phyloP scores from a whole-genome alignment of 1,284 basidiomycete species.

The Melampsora americana region DNA sequence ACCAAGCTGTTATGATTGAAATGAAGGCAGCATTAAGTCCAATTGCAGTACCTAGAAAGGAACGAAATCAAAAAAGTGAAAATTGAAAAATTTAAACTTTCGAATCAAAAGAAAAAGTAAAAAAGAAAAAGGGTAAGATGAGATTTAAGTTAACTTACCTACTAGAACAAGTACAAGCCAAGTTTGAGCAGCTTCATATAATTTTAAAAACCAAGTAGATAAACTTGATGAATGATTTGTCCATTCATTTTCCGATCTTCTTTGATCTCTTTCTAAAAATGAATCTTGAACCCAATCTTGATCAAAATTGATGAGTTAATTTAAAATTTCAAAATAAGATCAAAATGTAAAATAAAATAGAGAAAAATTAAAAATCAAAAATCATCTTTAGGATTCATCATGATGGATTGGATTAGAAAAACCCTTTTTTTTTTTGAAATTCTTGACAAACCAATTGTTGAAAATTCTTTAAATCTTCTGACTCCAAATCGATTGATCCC shows the following conservation, averaged over 20 bases:
- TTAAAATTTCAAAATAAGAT: too few species aligned
- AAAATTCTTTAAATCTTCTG: constrained; percentile 20
- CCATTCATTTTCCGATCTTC: constrained; percentile 9
- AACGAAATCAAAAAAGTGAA: too few species aligned
- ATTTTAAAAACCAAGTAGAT: constrained; percentile 1
- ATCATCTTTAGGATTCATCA: too few species aligned
- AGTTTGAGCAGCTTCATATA: constrained; percentile 20
- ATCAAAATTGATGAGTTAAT: too few species aligned
- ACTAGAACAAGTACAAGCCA: constrained; percentile 22
- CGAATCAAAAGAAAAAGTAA: too few species aligned
- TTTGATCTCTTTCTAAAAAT: constrained; percentile 16
- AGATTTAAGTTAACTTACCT: constrained; percentile 5
- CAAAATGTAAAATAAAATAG: neutral
- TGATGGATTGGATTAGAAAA: too few species aligned
- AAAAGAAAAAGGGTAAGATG: neutral
- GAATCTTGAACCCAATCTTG: constrained; percentile 38
- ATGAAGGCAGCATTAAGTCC: constrained; percentile 91
- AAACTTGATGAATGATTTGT: neutral
- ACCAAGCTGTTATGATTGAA: constrained; percentile 94
- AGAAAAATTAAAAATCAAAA: too few species aligned
- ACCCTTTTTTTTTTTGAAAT: too few species aligned
- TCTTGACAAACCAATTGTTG: constrained; percentile 19
- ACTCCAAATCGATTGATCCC: constrained; percentile 6
- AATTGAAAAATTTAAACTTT: too few species aligned
- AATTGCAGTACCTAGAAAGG: constrained; percentile 71